Base-by-base conservation (phyloP, 345 rosid genomes). In the Gossypium arboreum region DNA sequence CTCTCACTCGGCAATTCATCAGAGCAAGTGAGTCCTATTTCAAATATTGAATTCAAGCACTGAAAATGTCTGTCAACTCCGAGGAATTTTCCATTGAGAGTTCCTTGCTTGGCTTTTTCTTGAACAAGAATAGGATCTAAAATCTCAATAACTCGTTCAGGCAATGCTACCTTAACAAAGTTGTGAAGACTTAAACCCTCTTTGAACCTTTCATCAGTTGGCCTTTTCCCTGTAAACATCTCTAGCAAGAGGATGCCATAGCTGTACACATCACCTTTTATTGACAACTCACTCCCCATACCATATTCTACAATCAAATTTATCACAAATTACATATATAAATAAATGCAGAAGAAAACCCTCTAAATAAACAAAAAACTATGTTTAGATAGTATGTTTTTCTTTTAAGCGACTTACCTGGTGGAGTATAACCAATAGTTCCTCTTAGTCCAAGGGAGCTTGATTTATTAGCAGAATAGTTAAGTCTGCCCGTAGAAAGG, bases 371-470 rank as follows among this genome's bases (percentile, higher is more conserved):
- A 10, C 18, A n/a, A 57, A 55, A 56, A 18, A 56, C 9, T 54
- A 2, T 7, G 7, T 7, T 56, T 8, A 5, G 41, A 34, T 34
- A 34, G 39, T 2, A n/a, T 18, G 3, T 56, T 20, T 56, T 56
- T 0, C 60, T 57, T 22, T 20, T 22, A 2, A 52, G 17, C 1
- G 34, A 70, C 2, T 72, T 73, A 79, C 82, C 80, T 69, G 82
- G 85, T 25, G 85, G 65, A 56, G 66, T 43, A 43, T 82, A 82
- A 17, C 74, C 79, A 20, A 72, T 73, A 43, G 78, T 72, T 72
- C 81, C 77, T 67, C 25, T 73, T 11, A 67, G 0, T 3, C 77
- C 74, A 50, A 64, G 10, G 1, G 80, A 77, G 65, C 50, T 77
- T 12, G 47, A 55, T 17, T 73, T 61, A 11, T 1, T 57, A 16